Base-by-base conservation (phyloP, 179 eudicot genomes). In the Patellifolia procumbens region DNA sequence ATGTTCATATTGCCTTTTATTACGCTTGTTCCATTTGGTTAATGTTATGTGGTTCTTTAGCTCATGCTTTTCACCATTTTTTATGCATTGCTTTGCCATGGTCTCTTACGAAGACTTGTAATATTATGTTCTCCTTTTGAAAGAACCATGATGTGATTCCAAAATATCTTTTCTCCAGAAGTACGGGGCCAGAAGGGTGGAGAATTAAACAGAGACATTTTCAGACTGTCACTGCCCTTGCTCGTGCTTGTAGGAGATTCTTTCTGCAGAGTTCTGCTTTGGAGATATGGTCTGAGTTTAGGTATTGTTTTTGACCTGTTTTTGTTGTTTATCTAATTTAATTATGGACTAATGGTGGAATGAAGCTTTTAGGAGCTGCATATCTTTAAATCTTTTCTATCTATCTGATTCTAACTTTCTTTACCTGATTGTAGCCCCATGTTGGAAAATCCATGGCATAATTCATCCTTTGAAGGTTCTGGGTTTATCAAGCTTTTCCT, bases 101-200 rank as follows among this genome's bases (percentile, higher is more conserved):
- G 19, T 9, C 46, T 22, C 7, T 39, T n/a, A 39, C 22, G 45
- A 12, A 31, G 55, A 9, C 51, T 24, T 31, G 64, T 70, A 7
- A 37, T 37, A 37, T 37, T 55, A 53, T 31, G 32, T 17, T 63
- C n/a, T 56, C 64, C 15, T 64, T 64, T 73, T 74, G 34, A 68
- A 48, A 71, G 70, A 75, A 42, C 35, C 24, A 76, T 46, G 49
- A 49, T 28, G 13, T 74, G 75, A 62, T 61, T 64, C 65, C 63
- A 28, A 58, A 72, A 79, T 63, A 31, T 60, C 42, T 32, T 74
- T 7, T 80, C 66, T 82, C 49, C 84, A 95, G 99, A 84, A 87
- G 84, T 80, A 90, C 97, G 46, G 98, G 99, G 81, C 98, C 98
- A 69, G 99, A 93, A 86, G 99, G 99, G 55, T 95, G 98, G 99